Percentiles rank a stretch among this genome's conserved stretches.
Conservation (phyloP, 768 basidiomycete species). For the Auricularia sp. region DNA sequence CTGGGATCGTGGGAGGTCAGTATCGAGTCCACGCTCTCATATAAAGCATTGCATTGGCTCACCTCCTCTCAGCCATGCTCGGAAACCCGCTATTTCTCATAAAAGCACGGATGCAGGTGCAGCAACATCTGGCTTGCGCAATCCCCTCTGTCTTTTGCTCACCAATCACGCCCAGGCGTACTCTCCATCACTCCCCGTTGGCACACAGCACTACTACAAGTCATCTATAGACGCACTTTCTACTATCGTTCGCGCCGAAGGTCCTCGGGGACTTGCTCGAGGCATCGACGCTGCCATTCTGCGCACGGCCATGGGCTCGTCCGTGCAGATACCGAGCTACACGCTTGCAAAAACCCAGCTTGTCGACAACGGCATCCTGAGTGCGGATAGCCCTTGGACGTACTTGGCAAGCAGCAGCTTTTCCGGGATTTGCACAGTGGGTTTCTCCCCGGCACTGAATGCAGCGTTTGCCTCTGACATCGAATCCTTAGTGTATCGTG, state of each 20-base stretch:
- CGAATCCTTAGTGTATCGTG: conserved; percentile 49
- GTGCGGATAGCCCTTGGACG: conserved; percentile 73
- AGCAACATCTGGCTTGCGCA: conserved; percentile 5
- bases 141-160: neutral
- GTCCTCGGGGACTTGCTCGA: conserved; percentile 68
- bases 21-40: neutral
- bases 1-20: conserved; percentile 84
- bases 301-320: conserved; percentile 90
- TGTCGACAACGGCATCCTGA: conserved; percentile 54
- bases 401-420: conserved; percentile 82
- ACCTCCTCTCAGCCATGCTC: conserved; percentile 41
- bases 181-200: conserved; percentile 88
- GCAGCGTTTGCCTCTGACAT: neutral
- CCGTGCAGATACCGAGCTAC: conserved; percentile 91
- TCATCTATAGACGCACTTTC: conserved; percentile 70
- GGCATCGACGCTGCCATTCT: conserved; percentile 92
- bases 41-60: neutral
- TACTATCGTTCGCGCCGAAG: conserved; percentile 71
- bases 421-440: conserved; percentile 85
- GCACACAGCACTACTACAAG: conserved; percentile 88
- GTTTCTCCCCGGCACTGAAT: conserved; percentile 20
- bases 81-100: conserved; percentile 91
- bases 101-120: conserved; percentile 94
- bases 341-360: conserved; percentile 84
- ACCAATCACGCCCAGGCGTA: conserved; percentile 51